Conservation (phyloP, 352 stramenopile genomes). For the Stramenopiles sp. region DNA sequence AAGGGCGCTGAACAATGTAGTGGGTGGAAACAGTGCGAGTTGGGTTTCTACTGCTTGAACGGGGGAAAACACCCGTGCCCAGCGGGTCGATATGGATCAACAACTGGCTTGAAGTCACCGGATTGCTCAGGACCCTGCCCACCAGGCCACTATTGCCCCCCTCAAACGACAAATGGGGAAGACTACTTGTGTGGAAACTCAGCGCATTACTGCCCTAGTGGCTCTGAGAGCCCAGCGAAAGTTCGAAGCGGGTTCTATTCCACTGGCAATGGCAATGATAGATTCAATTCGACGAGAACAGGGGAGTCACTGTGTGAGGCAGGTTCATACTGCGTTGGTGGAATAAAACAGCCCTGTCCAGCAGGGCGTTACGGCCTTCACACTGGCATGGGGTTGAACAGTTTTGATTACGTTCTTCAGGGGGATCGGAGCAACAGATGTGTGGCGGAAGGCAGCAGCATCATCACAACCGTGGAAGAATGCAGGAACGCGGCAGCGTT, state of each 20-base stretch:
- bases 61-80: slow-evolving; percentile 16
- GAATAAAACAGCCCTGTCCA: not conserved
- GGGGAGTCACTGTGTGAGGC: not conserved
- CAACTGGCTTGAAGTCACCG: not conserved
- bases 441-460: too few relatives aligned
- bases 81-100: slow-evolving; percentile 16
- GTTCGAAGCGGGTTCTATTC: slow-evolving; percentile 18
- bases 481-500: too few relatives aligned
- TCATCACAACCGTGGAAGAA: too few relatives aligned
- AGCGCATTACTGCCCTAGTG: slow-evolving; percentile 16
- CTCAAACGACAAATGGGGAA: not conserved
- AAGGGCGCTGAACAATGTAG: too few relatives aligned
- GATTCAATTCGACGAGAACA: not conserved
- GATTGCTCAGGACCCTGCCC: slow-evolving; percentile 13
- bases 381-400: too few relatives aligned
- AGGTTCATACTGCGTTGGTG: slow-evolving; percentile 10
- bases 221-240: not conserved
- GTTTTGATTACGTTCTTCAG: too few relatives aligned
- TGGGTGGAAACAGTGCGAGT: too few relatives aligned
- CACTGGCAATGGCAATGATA: not conserved
- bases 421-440: too few relatives aligned
- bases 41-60: slow-evolving; percentile 18
- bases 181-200: slow-evolving; percentile 9
- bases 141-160: slow-evolving; percentile 19
- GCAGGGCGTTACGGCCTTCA: slow-evolving; percentile 5